These are phyloP conservation scores for Histomonas meleagridis DNA, from an alignment of 208 protist species.

Conservation along the genomic window DNA sequence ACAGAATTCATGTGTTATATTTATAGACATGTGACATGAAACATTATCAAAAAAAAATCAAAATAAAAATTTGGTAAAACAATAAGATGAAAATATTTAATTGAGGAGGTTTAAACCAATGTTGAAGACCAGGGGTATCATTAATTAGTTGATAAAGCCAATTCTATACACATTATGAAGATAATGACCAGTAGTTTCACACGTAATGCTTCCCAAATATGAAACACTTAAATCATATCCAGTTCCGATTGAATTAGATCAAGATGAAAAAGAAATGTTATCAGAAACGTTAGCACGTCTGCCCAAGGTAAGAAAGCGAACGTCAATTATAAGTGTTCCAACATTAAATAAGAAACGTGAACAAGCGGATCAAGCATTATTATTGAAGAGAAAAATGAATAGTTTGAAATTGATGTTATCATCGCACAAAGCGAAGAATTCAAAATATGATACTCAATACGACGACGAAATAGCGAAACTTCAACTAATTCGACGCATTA, in stretches of 20 bases:
- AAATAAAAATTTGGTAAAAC: no score
- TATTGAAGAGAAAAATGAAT: background rate
- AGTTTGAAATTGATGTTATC: no score
- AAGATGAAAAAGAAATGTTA: conserved; percentile 87
- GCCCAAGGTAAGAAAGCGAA: conserved; percentile 81
- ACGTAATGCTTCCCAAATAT: conserved; percentile 80
- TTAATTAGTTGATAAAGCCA: conserved; percentile 72
- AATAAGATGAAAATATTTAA: no score
- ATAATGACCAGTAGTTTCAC: conserved; percentile 43
- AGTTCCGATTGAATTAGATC: conserved; percentile 88
- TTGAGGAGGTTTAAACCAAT: no score
- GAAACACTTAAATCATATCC: conserved; percentile 80
- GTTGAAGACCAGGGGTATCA: no score
- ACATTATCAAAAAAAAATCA: no score
- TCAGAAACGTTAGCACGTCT: conserved; percentile 92
- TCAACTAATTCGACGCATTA: background rate
- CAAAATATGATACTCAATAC: background rate
- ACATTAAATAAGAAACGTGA: conserved; percentile 81
- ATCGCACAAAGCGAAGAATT: background rate
- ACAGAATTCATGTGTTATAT: conserved; percentile 14
- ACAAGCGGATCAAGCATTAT: conserved; percentile 79
- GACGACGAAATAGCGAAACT: background rate
- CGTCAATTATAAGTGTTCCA: conserved; percentile 86
- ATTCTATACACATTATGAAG: conserved; percentile 32
- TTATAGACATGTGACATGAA: no score